Base-by-base conservation (phyloP, 768 basidiomycete species). In the Mycena amicta region DNA sequence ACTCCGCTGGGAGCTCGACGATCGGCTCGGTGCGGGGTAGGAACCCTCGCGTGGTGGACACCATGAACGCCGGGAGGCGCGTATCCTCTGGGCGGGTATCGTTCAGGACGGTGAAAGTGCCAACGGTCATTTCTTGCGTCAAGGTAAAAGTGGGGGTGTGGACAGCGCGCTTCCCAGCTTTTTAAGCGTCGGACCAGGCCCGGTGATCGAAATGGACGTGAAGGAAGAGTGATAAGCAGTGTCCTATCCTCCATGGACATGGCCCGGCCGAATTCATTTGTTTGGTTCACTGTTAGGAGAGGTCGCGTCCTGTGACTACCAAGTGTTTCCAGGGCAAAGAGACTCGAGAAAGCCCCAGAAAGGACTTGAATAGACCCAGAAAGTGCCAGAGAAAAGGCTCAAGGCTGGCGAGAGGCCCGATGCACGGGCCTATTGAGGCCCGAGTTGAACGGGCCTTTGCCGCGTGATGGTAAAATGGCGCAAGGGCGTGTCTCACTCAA, bases 1-100 rank as follows among this genome's bases (percentile, higher is more conserved):
- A 74, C 29, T 61, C 65, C 13, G 62, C 15, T 5, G 71, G 71
- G 2, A 74, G 67, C 22, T 56, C 18, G 18, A 50, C 52, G 41
- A 71, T 55, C 18, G 71, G 72, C 54, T 74, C 70, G n/a, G 59
- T 53, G n/a, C 66, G 54, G 2, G 68, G 68, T 0, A 69, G 60
- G 55, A 69, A 69, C 6, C 68, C 68, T 25, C 67, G 56, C 16
- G 59, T 66, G 26, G 63, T 66, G 8, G 68, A 66, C 12, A 69
- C 65, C 49, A 60, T 66, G 47, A 69, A 69, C 16, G 67, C 62
- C 8, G 67, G 67, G 22, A 66, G 55, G 12, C 25, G 46, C 3
- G 63, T 56, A 46, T 62, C 60, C 26, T 59, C 59, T 13, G 61
- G 55, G 37, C 59, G 61, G 22, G 63, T 59, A 20, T 59, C 54